These are phyloP conservation scores for Xylaria digitata DNA, from an alignment of 2,329 filamentous ascomycete species.

Conservation along the genomic window DNA sequence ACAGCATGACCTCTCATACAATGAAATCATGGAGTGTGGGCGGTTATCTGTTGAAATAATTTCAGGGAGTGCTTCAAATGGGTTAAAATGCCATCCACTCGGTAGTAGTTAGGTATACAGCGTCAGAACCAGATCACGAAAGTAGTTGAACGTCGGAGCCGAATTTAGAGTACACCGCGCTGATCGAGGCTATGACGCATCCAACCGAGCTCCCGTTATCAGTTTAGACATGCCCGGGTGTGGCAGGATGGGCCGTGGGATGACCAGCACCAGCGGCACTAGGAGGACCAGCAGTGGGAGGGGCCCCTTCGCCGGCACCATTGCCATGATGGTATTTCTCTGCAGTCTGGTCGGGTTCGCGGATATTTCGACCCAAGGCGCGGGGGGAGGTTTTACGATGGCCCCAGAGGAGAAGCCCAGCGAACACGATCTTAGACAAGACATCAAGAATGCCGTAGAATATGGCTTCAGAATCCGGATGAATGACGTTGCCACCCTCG, in stretches of 20 bases:
- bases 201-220: no score
- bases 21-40: no score
- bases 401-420: slow-evolving; percentile 68
- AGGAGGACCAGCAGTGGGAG: no score
- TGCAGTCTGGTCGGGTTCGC: slow-evolving; percentile 42
- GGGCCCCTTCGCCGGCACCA: slow-evolving; percentile 38
- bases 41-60: not conserved
- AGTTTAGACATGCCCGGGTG: slow-evolving; percentile 13
- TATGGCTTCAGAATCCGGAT: slow-evolving; percentile 73
- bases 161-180: not conserved
- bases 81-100: not conserved
- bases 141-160: not conserved
- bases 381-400: slow-evolving; percentile 71
- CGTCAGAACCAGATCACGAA: not conserved
- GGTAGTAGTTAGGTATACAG: not conserved
- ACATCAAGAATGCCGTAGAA: slow-evolving; percentile 77
- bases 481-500: slow-evolving; percentile 73
- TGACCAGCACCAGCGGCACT: slow-evolving; percentile 33
- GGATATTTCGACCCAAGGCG: slow-evolving; percentile 63
- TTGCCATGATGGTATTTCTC: slow-evolving; percentile 42
- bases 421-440: slow-evolving; percentile 72
- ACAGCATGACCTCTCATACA: not conserved
- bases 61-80: no score
- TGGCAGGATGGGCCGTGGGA: slow-evolving; percentile 10
- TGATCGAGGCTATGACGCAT: not conserved